Percentiles rank a stretch among this genome's conserved stretches.
These are phyloP conservation scores for Aspergillus terreus DNA, from an alignment of 2,329 filamentous ascomycete genomes.

Conservation along the genomic window DNA sequence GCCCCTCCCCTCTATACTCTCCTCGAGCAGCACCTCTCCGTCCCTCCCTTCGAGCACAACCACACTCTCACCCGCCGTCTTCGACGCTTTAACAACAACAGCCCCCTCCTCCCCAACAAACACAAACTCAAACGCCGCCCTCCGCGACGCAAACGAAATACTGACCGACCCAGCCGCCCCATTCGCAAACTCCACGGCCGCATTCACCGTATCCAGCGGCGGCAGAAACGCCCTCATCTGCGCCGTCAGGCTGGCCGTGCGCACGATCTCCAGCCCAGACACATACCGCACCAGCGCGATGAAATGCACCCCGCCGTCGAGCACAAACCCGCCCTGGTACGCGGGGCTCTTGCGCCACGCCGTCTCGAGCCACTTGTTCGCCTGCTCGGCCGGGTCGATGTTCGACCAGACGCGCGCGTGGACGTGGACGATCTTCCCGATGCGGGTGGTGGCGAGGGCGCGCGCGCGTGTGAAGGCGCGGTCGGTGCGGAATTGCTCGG, in stretches of 20 bases:
- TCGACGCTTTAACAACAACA: background rate
- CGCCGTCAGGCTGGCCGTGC: background rate
- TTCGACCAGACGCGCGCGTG: background rate
- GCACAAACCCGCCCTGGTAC: slow-evolving; percentile 72
- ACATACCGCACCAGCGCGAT: slow-evolving; percentile 47
- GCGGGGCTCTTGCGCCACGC: slow-evolving; percentile 65
- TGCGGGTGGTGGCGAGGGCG: background rate
- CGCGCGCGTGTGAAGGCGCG: background rate
- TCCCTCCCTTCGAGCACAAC: background rate
- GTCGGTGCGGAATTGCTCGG: slow-evolving; percentile 6
- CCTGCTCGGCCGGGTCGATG: background rate
- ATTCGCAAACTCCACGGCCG: background rate
- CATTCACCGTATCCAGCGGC: slow-evolving; percentile 2
- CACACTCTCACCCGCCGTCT: background rate
- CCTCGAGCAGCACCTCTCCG: background rate
- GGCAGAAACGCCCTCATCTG: background rate
- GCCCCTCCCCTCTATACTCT: background rate
- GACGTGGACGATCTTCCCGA: background rate
- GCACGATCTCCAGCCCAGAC: background rate
- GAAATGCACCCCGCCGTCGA: slow-evolving; percentile 74
- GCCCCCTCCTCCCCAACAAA: background rate
- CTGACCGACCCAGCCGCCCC: background rate
- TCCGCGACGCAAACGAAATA: background rate
- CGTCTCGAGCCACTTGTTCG: slow-evolving; percentile 32
- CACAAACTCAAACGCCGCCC: background rate